Evolutionary conservation across 768 basidiomycete species (phyloP).

Genomic region (Lactifluus hygrophoroides): DNA sequence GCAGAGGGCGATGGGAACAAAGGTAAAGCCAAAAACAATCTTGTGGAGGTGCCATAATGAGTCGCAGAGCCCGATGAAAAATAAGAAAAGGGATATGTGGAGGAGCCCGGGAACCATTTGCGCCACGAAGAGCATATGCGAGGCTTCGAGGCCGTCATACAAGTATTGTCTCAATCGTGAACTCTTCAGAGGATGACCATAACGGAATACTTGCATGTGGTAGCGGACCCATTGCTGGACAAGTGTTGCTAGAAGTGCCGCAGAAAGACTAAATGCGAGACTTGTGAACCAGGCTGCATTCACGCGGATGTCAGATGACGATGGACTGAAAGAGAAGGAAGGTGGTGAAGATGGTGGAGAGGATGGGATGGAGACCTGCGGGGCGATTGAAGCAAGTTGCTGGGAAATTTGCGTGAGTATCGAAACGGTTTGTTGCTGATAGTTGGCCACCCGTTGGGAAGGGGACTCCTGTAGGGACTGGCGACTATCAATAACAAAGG

Average conservation of each 20-base stretch:
- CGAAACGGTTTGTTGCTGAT: no score
- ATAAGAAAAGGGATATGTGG: no score
- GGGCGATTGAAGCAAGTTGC: not conserved
- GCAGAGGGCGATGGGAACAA: slow-evolving; percentile 4
- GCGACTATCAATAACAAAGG: not conserved
- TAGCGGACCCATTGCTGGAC: no score
- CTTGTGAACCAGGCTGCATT: slow-evolving; percentile 36
- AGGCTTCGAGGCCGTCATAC: slow-evolving; percentile 33
- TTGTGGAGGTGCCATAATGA: slow-evolving; percentile 23
- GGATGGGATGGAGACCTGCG: no score
- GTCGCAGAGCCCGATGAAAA: no score
- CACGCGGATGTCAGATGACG: slow-evolving; percentile 29
- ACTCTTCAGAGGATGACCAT: slow-evolving; percentile 26
- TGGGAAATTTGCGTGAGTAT: no score
- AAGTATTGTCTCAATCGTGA: no score
- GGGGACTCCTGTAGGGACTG: slow-evolving; percentile 3
- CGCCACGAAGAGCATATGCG: slow-evolving; percentile 35
- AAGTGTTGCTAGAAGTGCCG: slow-evolving; percentile 37
- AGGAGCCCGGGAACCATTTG: no score
- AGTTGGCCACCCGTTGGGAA: not conserved
- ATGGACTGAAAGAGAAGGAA: slow-evolving; percentile 16
- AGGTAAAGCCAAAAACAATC: slow-evolving; percentile 1
- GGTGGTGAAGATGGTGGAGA: not conserved
- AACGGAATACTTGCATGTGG: slow-evolving; percentile 24
- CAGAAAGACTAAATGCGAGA: slow-evolving; percentile 32